Evolutionary conservation across 495 filamentous ascomycete genomes (phyloP), one percentile per base, ranked within the genome.

Genomic region (Entonaema liquescens): DNA sequence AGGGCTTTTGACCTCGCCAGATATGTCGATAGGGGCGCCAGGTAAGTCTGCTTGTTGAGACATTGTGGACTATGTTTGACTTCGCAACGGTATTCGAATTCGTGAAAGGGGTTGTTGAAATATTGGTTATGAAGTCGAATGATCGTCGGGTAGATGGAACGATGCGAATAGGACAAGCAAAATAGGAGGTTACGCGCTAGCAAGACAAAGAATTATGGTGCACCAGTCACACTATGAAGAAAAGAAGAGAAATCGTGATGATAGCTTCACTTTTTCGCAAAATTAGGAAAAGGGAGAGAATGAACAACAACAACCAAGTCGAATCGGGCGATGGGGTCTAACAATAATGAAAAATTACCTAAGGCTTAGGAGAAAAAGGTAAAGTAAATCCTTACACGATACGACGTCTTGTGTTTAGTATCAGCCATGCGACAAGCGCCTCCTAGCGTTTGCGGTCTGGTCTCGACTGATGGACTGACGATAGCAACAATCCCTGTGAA

Each of bases 141-240:
- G 58, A 40, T 42, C 64, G 12, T 69, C 38, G 65, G 59, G 29
- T 55, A 59, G 60, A 68, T 26, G 47, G 15, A 68, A 63, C 9
- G 28, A 53, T 7, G 56, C 55, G 61, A 54, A 64, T 52, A 28
- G 6, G 50, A 58, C 52, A 11, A 70, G 40, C 42, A 47, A 67
- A 62, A 58, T 7, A 33, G 31, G 62, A 69, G 44, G 52, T 19
- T 65, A 68, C n/a, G 62, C 56, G 65, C 66, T 60, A 63, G 63
- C 19, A 69, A 31, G 55, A 63, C 35, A 35, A 58, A 62, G 54
- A 58, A 74, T 76, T 63, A 74, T 52, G 72, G 74, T 77, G 74
- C 72, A 75, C 74, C 74, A 72, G 74, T 77, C 74, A 77, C 74
- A 62, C 72, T 68, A 26, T 12, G 19, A 62, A 56, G 8, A 65